Evolutionary conservation across 179 eudicot genomes (phyloP), one percentile per base, ranked within the genome.

Genomic region (Gypsophila paniculata): DNA sequence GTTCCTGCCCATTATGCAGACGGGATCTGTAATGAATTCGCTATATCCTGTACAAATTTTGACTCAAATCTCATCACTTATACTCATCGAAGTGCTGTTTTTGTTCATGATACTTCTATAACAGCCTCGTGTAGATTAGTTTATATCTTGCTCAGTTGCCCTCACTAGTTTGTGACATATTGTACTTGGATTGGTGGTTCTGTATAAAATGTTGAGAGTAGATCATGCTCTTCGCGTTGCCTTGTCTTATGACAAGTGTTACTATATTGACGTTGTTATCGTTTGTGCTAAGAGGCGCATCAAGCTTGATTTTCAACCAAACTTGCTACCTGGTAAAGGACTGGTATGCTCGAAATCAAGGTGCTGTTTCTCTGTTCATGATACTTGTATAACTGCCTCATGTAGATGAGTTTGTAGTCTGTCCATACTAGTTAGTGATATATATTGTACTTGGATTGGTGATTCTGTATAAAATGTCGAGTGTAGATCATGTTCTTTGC

Each of bases 1-100:
- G 86, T 44, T 92, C 97, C 69, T 92, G 97, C 84, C 97, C 97
- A 5, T 74, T 92, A 72, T 92, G 97, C 84, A 79, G 97, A 80
- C 84, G 97, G 77, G 96, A 92, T 77, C 85, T 91, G 82, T 91
- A 80, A 81, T 74, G 60, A 64, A 42, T 57, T 68, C 32, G 59
- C 38, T 62, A 46, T 46, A 46, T 57, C 68, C 54, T 82, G 83
- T 82, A 75, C 68, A 82, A 65, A 65, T 69, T 65, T 61, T 54
- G 75, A 69, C 69, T 60, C 4, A 15, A 36, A 26, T 75, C 58
- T 78, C 42, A 62, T 69, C 46, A 55, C 59, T 63, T 79, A 54
- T 46, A 65, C 61, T 4, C 55, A 22, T 46, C 34, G 77, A 69
- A 44, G 74, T n/a, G 71, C 61, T 75, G 78, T 75, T 78, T 73